Evolutionary conservation across 2,329 filamentous ascomycete genomes (phyloP), one percentile per base, ranked within the genome.

Genomic region (Albifimbria verrucaria): DNA sequence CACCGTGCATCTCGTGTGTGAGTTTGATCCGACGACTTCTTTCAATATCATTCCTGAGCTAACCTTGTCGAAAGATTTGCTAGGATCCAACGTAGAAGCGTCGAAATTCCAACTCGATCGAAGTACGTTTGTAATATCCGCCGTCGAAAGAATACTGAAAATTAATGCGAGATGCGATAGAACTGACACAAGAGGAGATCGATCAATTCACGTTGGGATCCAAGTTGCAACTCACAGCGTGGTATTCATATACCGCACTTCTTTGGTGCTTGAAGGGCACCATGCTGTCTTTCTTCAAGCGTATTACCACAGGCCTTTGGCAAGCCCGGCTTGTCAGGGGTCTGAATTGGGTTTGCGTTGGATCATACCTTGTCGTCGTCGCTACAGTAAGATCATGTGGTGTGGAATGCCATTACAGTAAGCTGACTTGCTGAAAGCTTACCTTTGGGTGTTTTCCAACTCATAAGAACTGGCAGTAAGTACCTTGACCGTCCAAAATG

Each of bases 161-260:
- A 11, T 49, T 62, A 4, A 56, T 26, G 22, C 4, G 10, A 10
- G 28, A 15, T 2, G 3, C 0, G 2, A 21, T 22, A 63, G 59
- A 17, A 1, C 52, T 73, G 5, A 66, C 62, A 4, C 28, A 59
- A 0, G 44, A 51, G 0, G 66, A 74, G 7, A 59, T 71, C 4
- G 42, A 52, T 2, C 59, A 67, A 2, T 61, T 70, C 17, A 53
- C 51, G 0, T 51, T 59, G n/a, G 72, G 72, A 2, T 72, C 68
- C 0, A 72, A 71, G 20, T 58, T 72, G 6, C 60, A 75, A 47
- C 58, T 75, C 11, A 52, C 65, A 0, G 72, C 71, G 0, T 75
- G 72, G 73, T 75, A 72, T 24, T 62, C 63, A 7, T 74, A 74
- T 41, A 68, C 69, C 0, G 62, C 65, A 0, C 63, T 73, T 0